These are phyloP conservation scores for Cystofilobasidium capitatum DNA, from an alignment of 768 basidiomycete species.

Conservation along the genomic window DNA sequence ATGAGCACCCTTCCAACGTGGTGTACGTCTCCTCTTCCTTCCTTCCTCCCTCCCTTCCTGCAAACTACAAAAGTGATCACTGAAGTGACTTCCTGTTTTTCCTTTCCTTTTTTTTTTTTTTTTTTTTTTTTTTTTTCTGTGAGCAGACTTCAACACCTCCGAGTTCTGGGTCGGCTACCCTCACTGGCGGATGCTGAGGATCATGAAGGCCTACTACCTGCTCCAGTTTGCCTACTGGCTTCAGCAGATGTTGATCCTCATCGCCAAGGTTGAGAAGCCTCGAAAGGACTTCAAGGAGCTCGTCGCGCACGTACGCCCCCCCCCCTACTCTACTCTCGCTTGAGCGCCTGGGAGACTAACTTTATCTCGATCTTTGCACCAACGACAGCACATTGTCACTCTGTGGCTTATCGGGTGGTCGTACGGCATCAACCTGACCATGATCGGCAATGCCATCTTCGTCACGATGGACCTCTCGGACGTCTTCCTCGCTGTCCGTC, in stretches of 20 bases:
- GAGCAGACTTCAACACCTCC: conserved; percentile 50
- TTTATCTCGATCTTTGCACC: neutral
- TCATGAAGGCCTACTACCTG: conserved; percentile 85
- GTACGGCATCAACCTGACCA: conserved; percentile 43
- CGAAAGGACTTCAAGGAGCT: conserved; percentile 83
- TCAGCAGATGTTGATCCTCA: conserved; percentile 79
- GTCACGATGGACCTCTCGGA: conserved; percentile 98
- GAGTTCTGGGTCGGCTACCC: conserved; percentile 88
- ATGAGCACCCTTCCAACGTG: conserved; percentile 47
- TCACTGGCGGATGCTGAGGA: conserved; percentile 72
- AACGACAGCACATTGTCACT: conserved; percentile 64
- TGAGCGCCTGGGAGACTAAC: neutral
- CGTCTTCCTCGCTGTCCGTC: conserved; percentile 65
- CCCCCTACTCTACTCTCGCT: neutral
- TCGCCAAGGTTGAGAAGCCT: conserved; percentile 82
- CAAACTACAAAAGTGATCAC: too few species aligned
- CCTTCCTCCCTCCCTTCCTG: neutral
- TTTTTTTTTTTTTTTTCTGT: neutral
- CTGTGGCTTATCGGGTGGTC: conserved; percentile 66
- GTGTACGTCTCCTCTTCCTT: conserved; percentile 14
- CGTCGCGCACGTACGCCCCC: conserved; percentile 52
- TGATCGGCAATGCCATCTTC: conserved; percentile 83
- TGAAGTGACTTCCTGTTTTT: neutral
- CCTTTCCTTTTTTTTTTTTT: neutral
- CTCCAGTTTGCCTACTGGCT: conserved; percentile 90